Base-by-base conservation (phyloP, 768 basidiomycete genomes). In the Phlebiopsis gigantea region DNA sequence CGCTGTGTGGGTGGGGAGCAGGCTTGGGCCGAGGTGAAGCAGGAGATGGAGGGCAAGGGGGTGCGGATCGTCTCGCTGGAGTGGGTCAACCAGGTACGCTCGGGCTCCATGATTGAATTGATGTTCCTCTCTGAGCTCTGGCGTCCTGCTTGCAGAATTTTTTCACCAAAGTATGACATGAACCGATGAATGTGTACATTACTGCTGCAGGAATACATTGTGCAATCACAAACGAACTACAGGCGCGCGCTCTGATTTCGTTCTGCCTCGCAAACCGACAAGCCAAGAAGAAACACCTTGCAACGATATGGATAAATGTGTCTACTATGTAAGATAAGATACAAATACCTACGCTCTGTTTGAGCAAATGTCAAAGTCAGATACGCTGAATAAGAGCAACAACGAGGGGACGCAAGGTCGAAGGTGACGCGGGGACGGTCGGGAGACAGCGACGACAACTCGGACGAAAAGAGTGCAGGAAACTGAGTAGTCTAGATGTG, bases 1-100 rank as follows among this genome's bases (percentile, higher is more conserved):
- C 46, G 66, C 42, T 61, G 63, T 31, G 68, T 69, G 0, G 62
- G 61, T 7, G 66, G 64, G 7, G 60, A 47, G 41, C 58, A 61
- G 30, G 66, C 47, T 14, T 69, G 68, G 68, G 53, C 46, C 42
- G 57, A 58, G 24, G 54, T 56, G 24, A 55, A 43, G 7, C 25
- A 30, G 34, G 61, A 62, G 58, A 22, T 65, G 21, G 34, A 54
- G 48, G 54, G 19, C 14, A 51, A 56, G 22, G 64, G 63, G 14
- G 61, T 65, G 15, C 45, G 56, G 44, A 55, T 67, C 14, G 64
- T 69, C 6, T 46, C 49, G 24, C 57, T 54, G 21, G 56, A 60
- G 12, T 65, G 65, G 52, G 56, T 57, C n/a, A 57, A 61, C 34
- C 58, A 63, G 54, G 56, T 69, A 15, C 63, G 66, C 46, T 9